Base-by-base conservation (phyloP, 2,329 filamentous ascomycete species). In the Paraphaeosphaeria sporulosa region DNA sequence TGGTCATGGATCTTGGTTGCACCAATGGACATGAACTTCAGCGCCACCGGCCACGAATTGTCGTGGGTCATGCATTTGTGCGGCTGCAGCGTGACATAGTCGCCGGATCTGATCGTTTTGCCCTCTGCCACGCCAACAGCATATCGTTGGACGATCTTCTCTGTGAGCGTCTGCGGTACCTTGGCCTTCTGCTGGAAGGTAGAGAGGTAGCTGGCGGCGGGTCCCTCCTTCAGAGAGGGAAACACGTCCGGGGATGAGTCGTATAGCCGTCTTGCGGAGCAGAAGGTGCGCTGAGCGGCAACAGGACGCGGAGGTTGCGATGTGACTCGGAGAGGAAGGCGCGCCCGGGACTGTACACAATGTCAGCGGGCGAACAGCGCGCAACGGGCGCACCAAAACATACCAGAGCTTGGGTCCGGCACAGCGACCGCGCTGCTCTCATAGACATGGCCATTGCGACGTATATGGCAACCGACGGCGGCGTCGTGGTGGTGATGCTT, bases 61-160 rank as follows among this genome's bases (percentile, higher is more conserved):
- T 95, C 91, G 79, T 97, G 94, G 0, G 91, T 93, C 90, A 97
- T 94, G 79, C 89, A 91, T 60, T 86, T 84, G 63, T 90, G 84
- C 1, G 92, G 91, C 25, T 83, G 81, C 12, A 96, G 83, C 0
- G 86, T 90, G 60, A 97, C 88, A 82, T 95, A 97, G 84, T 97
- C 93, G 72, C 94, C 93, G 4, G 86, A 83, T 70, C 85, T 86
- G 71, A 97, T 91, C 59, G 85, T 82, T 80, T 97, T 96, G 61
- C 88, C 92, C 12, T 87, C 77, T 1, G 91, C 79, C 1, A 97
- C 85, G 10, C 89, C 92, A n/a, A 93, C 84, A 0, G 92, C 86
- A 77, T 96, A 90, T 17, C 85, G 81, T 76, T 97, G 94, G 0
- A 97, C 89, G 60, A 97, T 97, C 83, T 97, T 97, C 77, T 97